phyloP scores from a whole-genome alignment of 1,284 basidiomycete genomes.

The Melampsora occidentalis region DNA sequence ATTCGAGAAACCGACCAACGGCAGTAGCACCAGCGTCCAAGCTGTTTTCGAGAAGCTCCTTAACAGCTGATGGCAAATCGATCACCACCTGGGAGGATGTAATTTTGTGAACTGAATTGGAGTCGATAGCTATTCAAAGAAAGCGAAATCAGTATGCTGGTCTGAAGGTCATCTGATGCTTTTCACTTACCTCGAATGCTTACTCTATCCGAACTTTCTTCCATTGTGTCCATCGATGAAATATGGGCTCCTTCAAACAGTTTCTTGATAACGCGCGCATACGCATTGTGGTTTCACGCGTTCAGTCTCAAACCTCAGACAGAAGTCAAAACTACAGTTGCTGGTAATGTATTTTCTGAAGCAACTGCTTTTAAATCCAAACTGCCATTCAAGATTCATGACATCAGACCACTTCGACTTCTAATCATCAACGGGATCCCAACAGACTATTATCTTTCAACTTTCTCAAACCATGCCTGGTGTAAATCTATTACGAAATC shows the following conservation, averaged over 20 bases:
- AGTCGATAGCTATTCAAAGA: conserved; percentile 64
- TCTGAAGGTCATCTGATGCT: too few relatives aligned
- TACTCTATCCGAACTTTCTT: neutral
- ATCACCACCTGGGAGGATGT: conserved; percentile 93
- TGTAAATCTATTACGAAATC: conserved; percentile 7
- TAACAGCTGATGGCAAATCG: conserved; percentile 85
- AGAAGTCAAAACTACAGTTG: too few relatives aligned
- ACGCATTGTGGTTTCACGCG: too few relatives aligned
- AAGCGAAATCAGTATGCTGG: neutral
- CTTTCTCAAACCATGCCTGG: neutral
- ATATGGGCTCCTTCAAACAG: too few relatives aligned
- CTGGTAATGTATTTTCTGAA: too few relatives aligned
- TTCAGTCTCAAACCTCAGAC: too few relatives aligned
- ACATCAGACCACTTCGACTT: neutral
- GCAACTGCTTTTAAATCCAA: neutral
- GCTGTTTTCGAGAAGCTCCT: conserved; percentile 95
- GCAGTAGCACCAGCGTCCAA: conserved; percentile 84
- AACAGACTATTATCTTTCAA: neutral
- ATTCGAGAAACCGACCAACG: conserved; percentile 64
- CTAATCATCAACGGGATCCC: neutral
- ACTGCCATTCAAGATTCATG: neutral
- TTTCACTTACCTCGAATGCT: conserved; percentile 2
- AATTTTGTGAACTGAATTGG: conserved; percentile 72
- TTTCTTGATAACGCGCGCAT: too few relatives aligned
- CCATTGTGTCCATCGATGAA: neutral